Percentiles rank a stretch among this genome's conserved stretches.
These are phyloP conservation scores for Lactarius trivialis DNA, from an alignment of 768 basidiomycete species.

Conservation along the genomic window DNA sequence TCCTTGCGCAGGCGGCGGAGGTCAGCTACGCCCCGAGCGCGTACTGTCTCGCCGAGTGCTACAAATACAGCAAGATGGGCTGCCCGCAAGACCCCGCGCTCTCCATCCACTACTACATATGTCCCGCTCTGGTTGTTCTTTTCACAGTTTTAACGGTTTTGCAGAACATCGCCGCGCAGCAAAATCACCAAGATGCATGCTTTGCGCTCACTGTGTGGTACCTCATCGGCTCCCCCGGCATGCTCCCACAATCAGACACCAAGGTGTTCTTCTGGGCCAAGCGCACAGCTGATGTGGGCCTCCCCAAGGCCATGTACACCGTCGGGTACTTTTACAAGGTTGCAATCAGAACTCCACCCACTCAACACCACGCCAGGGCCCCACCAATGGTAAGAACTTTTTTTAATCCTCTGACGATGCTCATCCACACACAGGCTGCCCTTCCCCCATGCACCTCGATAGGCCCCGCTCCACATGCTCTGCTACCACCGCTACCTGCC, in stretches of 20 bases:
- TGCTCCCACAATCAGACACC: constrained; percentile 96
- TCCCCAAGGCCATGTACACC: constrained; percentile 96
- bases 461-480: no score
- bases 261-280: constrained; percentile 98
- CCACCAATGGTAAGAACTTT: no score
- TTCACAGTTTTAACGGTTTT: not conserved
- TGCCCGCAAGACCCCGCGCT: constrained; percentile 96
- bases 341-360: constrained; percentile 74
- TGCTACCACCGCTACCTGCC: no score
- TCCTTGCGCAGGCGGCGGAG: constrained; percentile 92
- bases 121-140: constrained; percentile 29
- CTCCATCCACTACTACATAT: constrained; percentile 97
- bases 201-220: constrained; percentile 99
- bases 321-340: constrained; percentile 97
- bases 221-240: constrained; percentile 94
- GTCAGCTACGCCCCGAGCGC: constrained; percentile 95
- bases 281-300: constrained; percentile 85
- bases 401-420: no score
- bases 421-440: no score
- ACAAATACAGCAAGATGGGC: constrained; percentile 98
- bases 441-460: no score
- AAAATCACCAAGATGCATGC: constrained; percentile 93
- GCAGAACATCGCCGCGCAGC: constrained; percentile 96
- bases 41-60: constrained; percentile 93
- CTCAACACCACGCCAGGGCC: constrained; percentile 60